Conservation (phyloP, 169 alveolate species). For the Hammondia hammondi region DNA sequence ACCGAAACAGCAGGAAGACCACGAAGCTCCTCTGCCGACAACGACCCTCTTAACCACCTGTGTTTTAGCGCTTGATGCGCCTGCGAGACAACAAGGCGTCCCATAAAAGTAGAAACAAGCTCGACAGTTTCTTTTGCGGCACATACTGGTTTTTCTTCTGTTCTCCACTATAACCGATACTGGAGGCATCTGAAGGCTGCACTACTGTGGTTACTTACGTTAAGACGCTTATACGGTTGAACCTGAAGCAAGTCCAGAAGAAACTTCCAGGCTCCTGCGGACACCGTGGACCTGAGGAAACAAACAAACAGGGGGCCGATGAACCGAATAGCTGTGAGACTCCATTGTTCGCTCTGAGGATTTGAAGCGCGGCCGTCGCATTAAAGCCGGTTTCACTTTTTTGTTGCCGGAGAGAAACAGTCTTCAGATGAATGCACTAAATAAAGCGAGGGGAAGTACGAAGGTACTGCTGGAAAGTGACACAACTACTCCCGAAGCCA, state of each 20-base stretch:
- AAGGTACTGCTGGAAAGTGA: not conserved
- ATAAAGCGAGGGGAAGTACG: too few species aligned
- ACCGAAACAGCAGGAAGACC: constrained; percentile 7
- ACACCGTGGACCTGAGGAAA: constrained; percentile 5
- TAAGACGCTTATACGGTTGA: not conserved
- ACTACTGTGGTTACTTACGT: not conserved
- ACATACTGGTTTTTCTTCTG: not conserved
- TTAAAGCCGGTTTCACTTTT: too few species aligned
- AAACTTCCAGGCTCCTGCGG: constrained; percentile 28
- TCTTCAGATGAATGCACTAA: too few species aligned
- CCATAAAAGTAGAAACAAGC: not conserved
- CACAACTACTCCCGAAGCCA: not conserved
- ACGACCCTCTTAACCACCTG: constrained; percentile 19
- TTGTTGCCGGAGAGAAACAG: too few species aligned
- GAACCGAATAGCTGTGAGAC: not conserved
- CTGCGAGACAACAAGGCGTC: not conserved
- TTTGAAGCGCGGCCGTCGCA: too few species aligned
- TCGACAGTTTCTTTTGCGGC: not conserved
- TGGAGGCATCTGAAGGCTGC: not conserved
- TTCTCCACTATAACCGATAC: not conserved
- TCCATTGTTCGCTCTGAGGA: too few species aligned
- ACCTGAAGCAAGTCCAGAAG: constrained; percentile 24
- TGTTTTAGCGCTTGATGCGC: constrained; percentile 25
- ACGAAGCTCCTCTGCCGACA: not conserved
- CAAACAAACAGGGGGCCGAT: not conserved